phyloP scores from a whole-genome alignment of 768 basidiomycete species.

The Lyophyllum atratum region DNA sequence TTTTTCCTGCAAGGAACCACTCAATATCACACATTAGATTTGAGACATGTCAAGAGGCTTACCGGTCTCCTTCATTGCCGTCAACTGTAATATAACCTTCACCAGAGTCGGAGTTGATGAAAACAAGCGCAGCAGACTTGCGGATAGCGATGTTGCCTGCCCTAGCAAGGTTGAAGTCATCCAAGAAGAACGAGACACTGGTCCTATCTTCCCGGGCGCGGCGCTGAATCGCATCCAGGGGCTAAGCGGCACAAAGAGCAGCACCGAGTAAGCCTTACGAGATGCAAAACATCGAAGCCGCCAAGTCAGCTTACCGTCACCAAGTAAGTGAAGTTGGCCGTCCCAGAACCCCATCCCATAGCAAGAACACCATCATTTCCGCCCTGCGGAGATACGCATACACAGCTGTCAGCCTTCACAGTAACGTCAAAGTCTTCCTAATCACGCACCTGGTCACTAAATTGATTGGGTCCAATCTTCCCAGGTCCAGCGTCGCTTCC shows the following conservation, averaged over 20 bases:
- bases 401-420: neutral
- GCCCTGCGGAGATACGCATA: constrained; percentile 28
- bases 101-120: constrained; percentile 82
- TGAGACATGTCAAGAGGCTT: constrained; percentile 13
- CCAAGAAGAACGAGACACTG: constrained; percentile 63
- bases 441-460: constrained; percentile 47
- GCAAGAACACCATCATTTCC: constrained; percentile 74
- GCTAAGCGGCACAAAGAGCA: constrained; percentile 36
- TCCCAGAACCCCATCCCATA: constrained; percentile 93
- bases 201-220: constrained; percentile 71
- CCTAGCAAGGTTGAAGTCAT: constrained; percentile 63
- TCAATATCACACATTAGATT: neutral
- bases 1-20: constrained; percentile 45
- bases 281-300: neutral
- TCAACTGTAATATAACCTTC: constrained; percentile 83
- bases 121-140: constrained; percentile 74
- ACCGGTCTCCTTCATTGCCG: constrained; percentile 77
- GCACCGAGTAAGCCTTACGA: neutral
- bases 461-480: constrained; percentile 69
- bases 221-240: constrained; percentile 78
- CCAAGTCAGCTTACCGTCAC: constrained; percentile 53
- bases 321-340: constrained; percentile 77
- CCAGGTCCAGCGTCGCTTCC: constrained; percentile 71
- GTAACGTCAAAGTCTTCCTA: neutral
- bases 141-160: constrained; percentile 49